Base-by-base conservation (phyloP, 2,329 filamentous ascomycete genomes). In the Stagonosporopsis tanaceti region DNA sequence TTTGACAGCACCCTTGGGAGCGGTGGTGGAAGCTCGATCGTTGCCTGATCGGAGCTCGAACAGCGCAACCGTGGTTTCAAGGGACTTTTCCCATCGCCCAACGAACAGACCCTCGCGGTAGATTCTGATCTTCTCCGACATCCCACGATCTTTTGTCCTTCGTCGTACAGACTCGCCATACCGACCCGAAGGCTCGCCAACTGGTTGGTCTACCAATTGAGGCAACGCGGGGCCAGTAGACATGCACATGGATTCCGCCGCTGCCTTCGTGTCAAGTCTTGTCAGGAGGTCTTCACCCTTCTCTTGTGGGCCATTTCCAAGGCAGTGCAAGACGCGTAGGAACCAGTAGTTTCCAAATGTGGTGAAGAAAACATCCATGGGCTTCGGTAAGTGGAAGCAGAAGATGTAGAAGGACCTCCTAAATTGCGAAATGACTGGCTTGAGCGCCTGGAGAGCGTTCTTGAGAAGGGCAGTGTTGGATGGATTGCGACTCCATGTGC, bases 371-470 rank as follows among this genome's bases (percentile, higher is more conserved):
- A 67, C 73, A 46, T 81, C 77, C 14, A 84, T 64, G 4, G 76
- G 71, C 32, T 71, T 68, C 2, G 83, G 84, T 2, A 86, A 72
- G 39, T 81, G 78, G 71, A 87, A 82, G 14, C 77, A 77, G 61
- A 85, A 85, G 47, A 86, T 78, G 63, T 87, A 87, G 56, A 81
- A 80, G 2, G 83, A 85, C 50, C 79, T 74, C 8, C 68, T 48
- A 22, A 82, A 58, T 61, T 87, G 85, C 20, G 70, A 70, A n/a
- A 80, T 32, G 1, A 87, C 68, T 1, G 84, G 83, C 15, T 65
- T 68, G n/a, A 84, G 53, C 0, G 78, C 78, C 9, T 67, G 67
- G 12, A 78, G 57, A 1, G 80, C 80, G 39, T 79, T 81, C 34
- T 75, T 72, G 17, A 85, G 67, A 22, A 82, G 78, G 14, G 74